These are phyloP conservation scores for Nicotiana undulata DNA, from an alignment of 257 asterid genomes.

Conservation along the genomic window DNA sequence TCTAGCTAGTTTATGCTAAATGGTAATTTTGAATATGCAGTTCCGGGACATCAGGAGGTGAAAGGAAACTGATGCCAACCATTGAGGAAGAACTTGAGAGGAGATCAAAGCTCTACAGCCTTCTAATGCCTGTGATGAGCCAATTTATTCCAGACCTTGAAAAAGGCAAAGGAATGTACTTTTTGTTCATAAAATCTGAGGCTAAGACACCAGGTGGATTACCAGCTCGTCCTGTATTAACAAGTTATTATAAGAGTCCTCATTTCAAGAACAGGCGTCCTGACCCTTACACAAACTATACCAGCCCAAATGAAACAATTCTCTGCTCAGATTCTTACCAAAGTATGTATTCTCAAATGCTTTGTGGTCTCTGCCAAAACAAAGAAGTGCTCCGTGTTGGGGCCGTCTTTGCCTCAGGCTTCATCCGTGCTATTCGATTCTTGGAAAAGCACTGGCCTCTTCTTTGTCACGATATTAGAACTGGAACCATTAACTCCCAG, in stretches of 20 bases:
- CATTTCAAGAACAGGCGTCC: conserved; percentile 66
- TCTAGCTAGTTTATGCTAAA: background rate
- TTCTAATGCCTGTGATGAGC: conserved; percentile 89
- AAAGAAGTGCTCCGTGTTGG: conserved; percentile 81
- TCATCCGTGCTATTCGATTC: conserved; percentile 77
- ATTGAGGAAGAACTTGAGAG: conserved; percentile 65
- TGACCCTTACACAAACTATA: conserved; percentile 92
- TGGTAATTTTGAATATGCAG: background rate
- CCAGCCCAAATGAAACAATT: conserved; percentile 81
- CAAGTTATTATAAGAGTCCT: conserved; percentile 77
- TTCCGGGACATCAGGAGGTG: conserved; percentile 40
- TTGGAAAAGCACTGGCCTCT: conserved; percentile 67
- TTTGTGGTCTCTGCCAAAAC: conserved; percentile 66
- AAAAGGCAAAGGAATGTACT: conserved; percentile 88
- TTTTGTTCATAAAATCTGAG: conserved; percentile 72
- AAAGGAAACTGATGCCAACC: conserved; percentile 92
- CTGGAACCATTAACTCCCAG: conserved; percentile 47
- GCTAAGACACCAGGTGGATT: conserved; percentile 74
- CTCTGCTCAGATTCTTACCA: conserved; percentile 84
- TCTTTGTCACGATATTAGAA: conserved; percentile 55
- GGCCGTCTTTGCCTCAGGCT: conserved; percentile 92
- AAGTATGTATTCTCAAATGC: conserved; percentile 94
- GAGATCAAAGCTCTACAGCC: conserved; percentile 71
- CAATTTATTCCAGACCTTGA: conserved; percentile 62
- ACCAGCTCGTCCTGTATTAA: conserved; percentile 75